Percentiles rank a stretch among this genome's conserved stretches.
Evolutionary conservation across 371 early-diverging fungal genomes (phyloP).

Genomic region (Mucor plumbeus): DNA sequence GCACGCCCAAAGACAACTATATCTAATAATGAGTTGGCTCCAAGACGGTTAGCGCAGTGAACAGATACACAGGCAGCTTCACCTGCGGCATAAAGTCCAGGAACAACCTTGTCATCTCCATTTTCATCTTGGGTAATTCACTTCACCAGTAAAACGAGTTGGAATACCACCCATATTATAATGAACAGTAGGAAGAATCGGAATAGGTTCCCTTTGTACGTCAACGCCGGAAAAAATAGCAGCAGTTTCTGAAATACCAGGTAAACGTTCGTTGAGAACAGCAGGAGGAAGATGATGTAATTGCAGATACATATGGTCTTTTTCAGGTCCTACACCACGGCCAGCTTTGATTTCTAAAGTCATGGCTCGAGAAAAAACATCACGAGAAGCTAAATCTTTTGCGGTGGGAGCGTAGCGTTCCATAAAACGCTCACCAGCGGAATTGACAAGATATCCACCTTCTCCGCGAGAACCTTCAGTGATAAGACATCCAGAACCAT

Average conservation of each 20-base stretch:
- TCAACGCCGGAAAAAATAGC: constrained; percentile 98
- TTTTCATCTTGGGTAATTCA: constrained; percentile 76
- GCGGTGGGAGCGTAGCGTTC: constrained; percentile 98
- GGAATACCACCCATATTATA: constrained; percentile 99
- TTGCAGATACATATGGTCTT: constrained; percentile 96
- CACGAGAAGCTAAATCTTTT: constrained; percentile 97
- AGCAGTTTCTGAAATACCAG: constrained; percentile 98
- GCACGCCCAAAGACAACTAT: constrained; percentile 98
- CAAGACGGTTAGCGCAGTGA: constrained; percentile 97
- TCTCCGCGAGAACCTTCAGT: constrained; percentile 97
- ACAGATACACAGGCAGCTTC: constrained; percentile 94
- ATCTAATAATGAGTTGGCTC: constrained; percentile 95
- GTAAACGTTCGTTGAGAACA: constrained; percentile 92
- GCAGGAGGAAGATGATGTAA: constrained; percentile 94
- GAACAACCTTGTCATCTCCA: constrained; percentile 83
- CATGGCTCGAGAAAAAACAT: constrained; percentile 98
- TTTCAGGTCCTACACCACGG: constrained; percentile 95
- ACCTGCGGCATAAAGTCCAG: constrained; percentile 95
- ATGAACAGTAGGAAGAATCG: constrained; percentile 98
- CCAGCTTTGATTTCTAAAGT: constrained; percentile 98
- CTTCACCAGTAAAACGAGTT: constrained; percentile 96
- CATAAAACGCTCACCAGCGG: constrained; percentile 97
- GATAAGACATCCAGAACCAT: constrained; percentile 97
- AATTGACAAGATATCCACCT: constrained; percentile 93
- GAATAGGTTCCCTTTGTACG: constrained; percentile 97